phyloP scores from a whole-genome alignment of 176 grass and related monocot genomes.

The Pontederia paniculata region DNA sequence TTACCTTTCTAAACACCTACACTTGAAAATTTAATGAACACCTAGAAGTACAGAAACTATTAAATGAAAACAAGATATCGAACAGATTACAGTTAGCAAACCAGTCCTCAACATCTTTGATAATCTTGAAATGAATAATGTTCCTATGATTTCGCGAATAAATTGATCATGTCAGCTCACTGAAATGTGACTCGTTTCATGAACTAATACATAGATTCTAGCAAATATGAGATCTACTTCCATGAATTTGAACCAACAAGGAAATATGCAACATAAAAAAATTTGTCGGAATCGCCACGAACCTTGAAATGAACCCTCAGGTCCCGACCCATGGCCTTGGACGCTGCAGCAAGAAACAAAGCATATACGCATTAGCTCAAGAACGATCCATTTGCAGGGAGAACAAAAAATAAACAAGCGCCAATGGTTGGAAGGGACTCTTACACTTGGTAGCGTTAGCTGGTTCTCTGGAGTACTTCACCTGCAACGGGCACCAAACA shows the following conservation, averaged over 20 bases:
- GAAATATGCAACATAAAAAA: not conserved
- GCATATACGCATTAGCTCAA: not conserved
- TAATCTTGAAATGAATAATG: not conserved
- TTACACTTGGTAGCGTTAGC: not conserved
- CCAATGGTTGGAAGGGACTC: not conserved
- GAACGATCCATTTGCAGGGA: not conserved
- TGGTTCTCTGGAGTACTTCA: not conserved
- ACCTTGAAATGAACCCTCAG: conserved; percentile 2
- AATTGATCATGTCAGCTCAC: not conserved
- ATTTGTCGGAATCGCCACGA: not conserved
- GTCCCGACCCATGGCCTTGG: not conserved
- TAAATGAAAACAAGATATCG: too few species aligned
- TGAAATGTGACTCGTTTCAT: not conserved
- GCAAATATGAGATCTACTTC: not conserved
- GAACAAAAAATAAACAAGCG: not conserved
- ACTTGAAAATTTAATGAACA: too few species aligned
- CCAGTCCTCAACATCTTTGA: not conserved
- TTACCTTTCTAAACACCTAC: too few species aligned
- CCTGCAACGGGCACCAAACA: not conserved
- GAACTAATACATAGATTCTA: not conserved
- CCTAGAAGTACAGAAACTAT: too few species aligned
- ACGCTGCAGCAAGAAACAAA: not conserved
- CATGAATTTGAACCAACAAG: not conserved
- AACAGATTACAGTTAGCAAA: not conserved
- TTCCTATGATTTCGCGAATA: not conserved